Conservation (phyloP, 768 basidiomycete species). For the Xerocomus brunneocitrinus region DNA sequence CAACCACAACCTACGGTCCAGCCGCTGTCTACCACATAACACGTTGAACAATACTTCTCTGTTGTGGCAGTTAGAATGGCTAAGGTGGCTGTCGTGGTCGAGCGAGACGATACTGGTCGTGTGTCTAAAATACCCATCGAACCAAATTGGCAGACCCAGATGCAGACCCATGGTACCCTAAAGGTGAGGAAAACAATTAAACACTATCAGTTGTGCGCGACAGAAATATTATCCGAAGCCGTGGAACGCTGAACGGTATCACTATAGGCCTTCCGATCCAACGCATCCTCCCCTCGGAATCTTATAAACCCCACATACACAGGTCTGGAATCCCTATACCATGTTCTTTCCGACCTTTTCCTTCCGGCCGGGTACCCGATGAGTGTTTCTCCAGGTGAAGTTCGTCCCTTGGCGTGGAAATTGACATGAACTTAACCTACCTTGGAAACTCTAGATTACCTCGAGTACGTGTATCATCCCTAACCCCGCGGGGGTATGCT, state of each 20-base stretch:
- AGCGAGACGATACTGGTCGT: conserved; percentile 21
- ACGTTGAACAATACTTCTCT: not conserved
- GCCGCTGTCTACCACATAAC: not conserved
- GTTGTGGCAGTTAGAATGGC: not conserved
- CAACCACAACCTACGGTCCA: not conserved
- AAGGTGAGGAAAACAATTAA: conserved; percentile 13
- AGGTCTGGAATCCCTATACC: conserved; percentile 6
- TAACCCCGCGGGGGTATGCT: conserved; percentile 5
- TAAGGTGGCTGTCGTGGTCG: conserved; percentile 11
- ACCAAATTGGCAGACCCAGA: not conserved
- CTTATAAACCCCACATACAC: not conserved
- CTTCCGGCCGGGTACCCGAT: conserved; percentile 60
- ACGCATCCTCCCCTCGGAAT: not conserved
- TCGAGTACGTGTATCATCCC: conserved; percentile 36
- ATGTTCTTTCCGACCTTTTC: conserved; percentile 38
- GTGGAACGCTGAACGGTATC: conserved; percentile 3
- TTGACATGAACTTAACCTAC: not conserved
- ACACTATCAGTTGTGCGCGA: not conserved
- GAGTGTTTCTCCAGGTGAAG: conserved; percentile 55
- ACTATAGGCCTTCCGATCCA: conserved; percentile 1
- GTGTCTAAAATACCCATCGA: conserved; percentile 14
- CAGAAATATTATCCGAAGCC: not conserved
- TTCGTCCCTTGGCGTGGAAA: not conserved
- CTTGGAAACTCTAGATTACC: conserved; percentile 41
- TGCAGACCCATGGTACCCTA: not conserved